A percentile compares a stretch with the other conserved stretches of the same genome.
Conservation (phyloP, 306 rosid genomes). For the Fagus crenata region DNA sequence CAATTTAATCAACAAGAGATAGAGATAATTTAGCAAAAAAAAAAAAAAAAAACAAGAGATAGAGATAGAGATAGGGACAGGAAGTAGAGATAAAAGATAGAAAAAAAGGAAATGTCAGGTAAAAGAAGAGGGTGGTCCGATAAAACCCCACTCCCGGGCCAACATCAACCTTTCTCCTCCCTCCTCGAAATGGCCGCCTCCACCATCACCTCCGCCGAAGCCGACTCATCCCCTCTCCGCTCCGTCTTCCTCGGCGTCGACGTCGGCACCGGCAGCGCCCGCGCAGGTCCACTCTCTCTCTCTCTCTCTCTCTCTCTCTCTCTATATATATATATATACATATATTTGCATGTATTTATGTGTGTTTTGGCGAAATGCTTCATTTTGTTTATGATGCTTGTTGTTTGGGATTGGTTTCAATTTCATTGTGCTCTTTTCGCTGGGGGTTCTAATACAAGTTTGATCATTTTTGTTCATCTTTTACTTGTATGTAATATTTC, state of each 20-base stretch:
- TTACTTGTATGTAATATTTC: not conserved
- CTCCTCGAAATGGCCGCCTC: slow-evolving; percentile 51
- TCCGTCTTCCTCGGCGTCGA: slow-evolving; percentile 83
- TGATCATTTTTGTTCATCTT: not conserved
- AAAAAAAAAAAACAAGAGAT: too few species aligned
- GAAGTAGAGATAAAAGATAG: not conserved
- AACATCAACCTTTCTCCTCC: slow-evolving; percentile 15
- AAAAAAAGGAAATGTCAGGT: slow-evolving; percentile 34
- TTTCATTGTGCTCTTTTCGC: not conserved
- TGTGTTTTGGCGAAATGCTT: not conserved
- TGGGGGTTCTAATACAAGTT: not conserved
- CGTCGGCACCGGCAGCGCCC: slow-evolving; percentile 96
- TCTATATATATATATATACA: not conserved
- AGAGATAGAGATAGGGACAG: too few species aligned
- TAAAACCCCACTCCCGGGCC: slow-evolving; percentile 33
- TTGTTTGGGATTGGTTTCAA: not conserved
- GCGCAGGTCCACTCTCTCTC: slow-evolving; percentile 60
- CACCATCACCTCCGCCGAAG: slow-evolving; percentile 8
- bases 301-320: not conserved
- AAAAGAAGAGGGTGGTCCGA: slow-evolving; percentile 35
- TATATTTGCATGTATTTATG: not conserved
- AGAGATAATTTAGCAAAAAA: too few species aligned
- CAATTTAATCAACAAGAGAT: too few species aligned
- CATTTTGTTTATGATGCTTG: not conserved
- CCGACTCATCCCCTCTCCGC: slow-evolving; percentile 30